Base-by-base conservation (phyloP, 306 rosid species). In the Vicia villosa region DNA sequence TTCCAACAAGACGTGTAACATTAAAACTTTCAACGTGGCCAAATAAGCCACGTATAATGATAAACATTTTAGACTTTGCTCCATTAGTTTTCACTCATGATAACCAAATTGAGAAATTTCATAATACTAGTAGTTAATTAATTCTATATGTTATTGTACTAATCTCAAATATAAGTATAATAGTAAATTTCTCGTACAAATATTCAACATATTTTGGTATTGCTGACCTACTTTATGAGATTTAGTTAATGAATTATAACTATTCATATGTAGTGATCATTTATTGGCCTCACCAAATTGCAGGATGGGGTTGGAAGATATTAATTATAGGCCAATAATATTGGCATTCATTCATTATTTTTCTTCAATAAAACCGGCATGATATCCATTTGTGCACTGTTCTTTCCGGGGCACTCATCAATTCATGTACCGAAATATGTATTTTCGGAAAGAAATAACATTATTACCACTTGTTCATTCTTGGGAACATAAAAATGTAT, bases 281-380 rank as follows among this genome's bases (percentile, higher is more conserved):
- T 73, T 63, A 73, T 62, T 73, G 70, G 70, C 54, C 77, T 63
- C 77, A 62, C 70, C 77, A 62, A 62, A 40, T 62, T 38, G 0
- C 68, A 62, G 12, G 1, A 19, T 38, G 13, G 17, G 14, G 50
- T 62, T 19, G 68, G 68, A 38, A 13, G 4, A 13, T 19, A 38
- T 62, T 38, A 17, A 60, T 15, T 15, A 59, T 16, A 28, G 15
- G 51, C 10, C 51, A 5, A 15, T 15, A 22, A 9, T 57, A 1
- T 58, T 58, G 21, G 6, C 20, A 13, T 55, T 58, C 37, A 58
- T 30, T 49, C 26, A 28, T 8, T 28, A 14, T 7, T 55, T 24
- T 5, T 6, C 24, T 59, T 32, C 24, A 8, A 34, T 59, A 59
- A 15, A 59, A 59, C 24, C 21, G 8, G 14, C 58, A 6, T 4